Evolutionary conservation across 768 basidiomycete species (phyloP), one percentile per base, ranked within the genome.

Genomic region (Boletus rubroflammeus): DNA sequence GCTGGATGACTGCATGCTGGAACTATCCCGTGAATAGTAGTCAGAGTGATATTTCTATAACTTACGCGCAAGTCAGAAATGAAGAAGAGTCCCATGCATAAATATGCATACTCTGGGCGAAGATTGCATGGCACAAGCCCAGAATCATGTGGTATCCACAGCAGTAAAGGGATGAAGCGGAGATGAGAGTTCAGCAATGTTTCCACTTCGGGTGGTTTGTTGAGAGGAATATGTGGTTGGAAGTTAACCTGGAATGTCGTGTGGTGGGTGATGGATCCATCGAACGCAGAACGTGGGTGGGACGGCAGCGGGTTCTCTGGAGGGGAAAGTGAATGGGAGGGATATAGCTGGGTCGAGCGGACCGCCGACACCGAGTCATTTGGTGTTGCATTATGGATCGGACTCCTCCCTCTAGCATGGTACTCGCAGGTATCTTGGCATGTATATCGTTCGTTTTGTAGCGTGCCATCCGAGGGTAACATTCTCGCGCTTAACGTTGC

Each of bases 81-180:
- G 31, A 69, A 71, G 57, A 80, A 82, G 39, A 74, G 75, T 0
- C 82, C 82, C 63, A 83, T 64, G 59, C 76, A 76, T 38, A 62
- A 64, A 58, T 72, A 79, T 14, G 64, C 72, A 53, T 71, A 75
- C 51, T 79, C 78, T 6, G 60, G 40, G 11, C 74, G 66, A 1
- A 78, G 61, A 34, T 35, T 47, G 6, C 38, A 44, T 0, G 60
- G 52, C n/a, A 71, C 50, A 9, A 70, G 66, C 6, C 72, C 48
- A 15, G 67, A 68, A n/a, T 60, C 54, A 3, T 56, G 69, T 1
- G 78, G 72, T 8, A 72, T 64, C 57, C 82, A 72, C 25, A 77
- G 40, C 5, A 76, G 67, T 10, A 82, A 48, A 9, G 81, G 81
- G 5, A 67, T 66, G 32, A 61, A 64, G 8, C 64, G 64, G 5